Evolutionary conservation across 129 eudicot species (phyloP).

Genomic region (Flaveria trinervia): DNA sequence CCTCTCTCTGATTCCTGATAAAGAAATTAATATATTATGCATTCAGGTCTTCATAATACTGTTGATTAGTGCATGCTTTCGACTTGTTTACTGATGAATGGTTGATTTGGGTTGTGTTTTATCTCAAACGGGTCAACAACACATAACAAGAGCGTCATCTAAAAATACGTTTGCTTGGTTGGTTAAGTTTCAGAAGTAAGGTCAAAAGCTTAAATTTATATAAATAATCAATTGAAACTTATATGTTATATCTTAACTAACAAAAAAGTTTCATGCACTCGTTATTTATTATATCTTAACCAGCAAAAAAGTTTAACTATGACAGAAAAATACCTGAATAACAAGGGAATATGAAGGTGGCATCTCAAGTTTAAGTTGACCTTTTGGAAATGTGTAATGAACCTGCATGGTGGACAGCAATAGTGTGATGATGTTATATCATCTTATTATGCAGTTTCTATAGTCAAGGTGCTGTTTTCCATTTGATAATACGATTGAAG

Average conservation of each 20-base stretch:
- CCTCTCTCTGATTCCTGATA: slow-evolving; percentile 70
- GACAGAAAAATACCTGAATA: slow-evolving; percentile 60
- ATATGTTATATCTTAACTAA: background rate
- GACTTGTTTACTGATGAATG: background rate
- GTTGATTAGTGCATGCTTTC: background rate
- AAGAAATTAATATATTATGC: background rate
- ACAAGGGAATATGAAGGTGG: slow-evolving; percentile 84
- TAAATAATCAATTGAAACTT: no score
- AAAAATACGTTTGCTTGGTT: background rate
- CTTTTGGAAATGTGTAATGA: slow-evolving; percentile 66
- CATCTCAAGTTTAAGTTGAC: slow-evolving; percentile 58
- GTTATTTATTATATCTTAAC: background rate
- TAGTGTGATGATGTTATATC: background rate
- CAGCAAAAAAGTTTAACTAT: background rate
- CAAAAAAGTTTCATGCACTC: background rate
- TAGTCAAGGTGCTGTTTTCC: background rate
- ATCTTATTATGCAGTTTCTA: background rate
- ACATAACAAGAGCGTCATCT: background rate
- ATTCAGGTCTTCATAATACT: slow-evolving; percentile 15
- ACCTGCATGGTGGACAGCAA: slow-evolving; percentile 49
- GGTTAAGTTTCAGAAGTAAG: background rate
- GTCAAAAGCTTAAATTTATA: no score
- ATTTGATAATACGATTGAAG: background rate
- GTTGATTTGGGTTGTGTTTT: background rate
- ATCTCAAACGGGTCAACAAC: background rate